Base-by-base conservation (phyloP, 2,329 filamentous ascomycete species). In the Clarireedia paspali region DNA sequence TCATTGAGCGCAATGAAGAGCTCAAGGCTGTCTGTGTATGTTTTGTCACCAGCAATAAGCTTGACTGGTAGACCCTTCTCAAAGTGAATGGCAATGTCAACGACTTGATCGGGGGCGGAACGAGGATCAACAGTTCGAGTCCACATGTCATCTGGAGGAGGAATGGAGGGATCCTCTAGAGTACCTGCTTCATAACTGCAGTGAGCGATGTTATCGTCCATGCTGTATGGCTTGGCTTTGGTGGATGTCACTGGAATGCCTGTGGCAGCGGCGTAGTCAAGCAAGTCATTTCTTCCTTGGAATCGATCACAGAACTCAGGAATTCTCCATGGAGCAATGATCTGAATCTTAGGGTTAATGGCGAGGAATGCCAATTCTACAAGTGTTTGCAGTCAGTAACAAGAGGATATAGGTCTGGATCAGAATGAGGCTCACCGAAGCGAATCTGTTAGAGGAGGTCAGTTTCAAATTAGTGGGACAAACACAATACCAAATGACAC, bases 131-230 rank as follows among this genome's bases (percentile, higher is more conserved):
- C 73, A 57, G 84, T 87, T 66, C 85, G 76, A 66, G 83, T 91
- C 89, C 89, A 92, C 83, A 92, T 88, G 70, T 91, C 87, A 64
- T 80, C 77, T 55, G 88, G 87, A 39, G 88, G 82, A 57, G 84
- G 83, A 64, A 79, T 75, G 68, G 80, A 72, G 45, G 78, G 78
- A 62, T 83, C 82, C 72, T 89, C 86, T 57, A 89, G 78, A 60
- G 85, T 85, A 68, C 88, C 88, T 51, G 85, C 85, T 76, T 95
- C 89, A 72, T 94, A 95, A 59, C 75, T 80, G 77, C 84, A 89
- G 73, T 92, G 88, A 55, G 84, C 86, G 65, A 89, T 67, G 74
- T 89, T 88, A 71, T 85, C 83, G 64, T 85, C 82, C 77, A 80
- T 80, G 58, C 73, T 78, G 81, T 82, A 88, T 47, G 84, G 84